Base-by-base conservation (phyloP, 2,329 filamentous ascomycete genomes). In the Sordariomycetes sp. region DNA sequence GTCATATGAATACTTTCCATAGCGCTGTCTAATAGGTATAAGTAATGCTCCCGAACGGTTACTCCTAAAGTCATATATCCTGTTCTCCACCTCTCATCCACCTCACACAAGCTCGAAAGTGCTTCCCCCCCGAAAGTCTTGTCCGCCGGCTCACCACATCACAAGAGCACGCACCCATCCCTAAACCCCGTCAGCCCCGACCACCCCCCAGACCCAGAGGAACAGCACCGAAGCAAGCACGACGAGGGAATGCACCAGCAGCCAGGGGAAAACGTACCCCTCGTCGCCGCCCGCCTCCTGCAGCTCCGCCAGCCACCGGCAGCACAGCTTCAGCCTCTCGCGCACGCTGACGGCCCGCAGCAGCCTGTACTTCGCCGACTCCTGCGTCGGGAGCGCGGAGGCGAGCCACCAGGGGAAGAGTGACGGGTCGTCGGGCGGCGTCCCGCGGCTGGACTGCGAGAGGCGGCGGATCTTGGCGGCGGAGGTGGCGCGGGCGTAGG, bases 341-440 rank as follows among this genome's bases (percentile, higher is more conserved):
- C 92, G 79, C 4, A 96, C 90, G 63, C 88, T 93, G 3, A 79
- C 85, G 5, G 87, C 88, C 14, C 78, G 77, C 16, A 97, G 72
- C 22, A 97, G 73, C 14, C 80, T 77, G 64, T 96, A 95, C 68
- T 93, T 95, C 65, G 94, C 87, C 32, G 83, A 75, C 28, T 94
- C 88, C 16, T 81, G 79, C 43, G 94, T 84, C 0, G 90, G 90
- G 14, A 96, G 71, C 22, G 94, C 85, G 66, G 84, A 89, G 11
- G 88, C 91, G 63, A 96, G 87, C 92, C 92, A 97, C 79, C 91
- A 96, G 0, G 91, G 89, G 63, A 96, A 94, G 1, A 83, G 70
- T 3, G 85, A 85, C 1, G 90, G 85, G 65, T 96, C 89, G 18
- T 81, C 76, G 0, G 90, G 91, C 22, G 86, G 87, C 59, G 88